phyloP scores from a whole-genome alignment of 305 asterid genomes.

The Withania somnifera region DNA sequence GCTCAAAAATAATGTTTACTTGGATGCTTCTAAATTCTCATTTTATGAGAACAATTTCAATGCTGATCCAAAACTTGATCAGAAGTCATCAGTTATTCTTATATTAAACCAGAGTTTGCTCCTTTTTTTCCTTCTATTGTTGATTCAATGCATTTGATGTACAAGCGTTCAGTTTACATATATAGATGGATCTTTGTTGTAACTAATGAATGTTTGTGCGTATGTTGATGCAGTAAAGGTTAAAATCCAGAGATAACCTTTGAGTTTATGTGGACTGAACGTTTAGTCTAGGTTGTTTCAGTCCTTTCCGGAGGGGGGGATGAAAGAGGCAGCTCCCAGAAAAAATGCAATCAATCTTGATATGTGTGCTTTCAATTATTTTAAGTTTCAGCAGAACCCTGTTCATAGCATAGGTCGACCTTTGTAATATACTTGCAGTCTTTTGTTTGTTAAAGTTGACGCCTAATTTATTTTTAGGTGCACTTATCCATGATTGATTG shows the following conservation, averaged over 20 bases:
- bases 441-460: background rate
- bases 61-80: background rate
- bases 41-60: background rate
- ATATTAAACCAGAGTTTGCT: background rate
- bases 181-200: no score
- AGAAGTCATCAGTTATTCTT: background rate
- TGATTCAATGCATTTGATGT: no score
- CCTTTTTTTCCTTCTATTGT: no score
- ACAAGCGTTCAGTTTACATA: no score
- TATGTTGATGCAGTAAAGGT: no score
- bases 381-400: background rate
- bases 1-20: background rate
- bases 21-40: background rate
- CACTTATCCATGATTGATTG: background rate
- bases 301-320: no score
- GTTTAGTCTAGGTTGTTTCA: no score
- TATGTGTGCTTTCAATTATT: background rate
- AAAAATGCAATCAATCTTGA: background rate
- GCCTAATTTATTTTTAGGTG: background rate
- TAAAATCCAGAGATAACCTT: no score
- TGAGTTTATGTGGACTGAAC: no score
- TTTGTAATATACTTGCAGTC: background rate
- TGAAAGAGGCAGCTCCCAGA: background rate
- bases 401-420: background rate
- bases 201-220: no score